phyloP scores from a whole-genome alignment of 805 yeast species.

The Yamadazyma ubonensis region DNA sequence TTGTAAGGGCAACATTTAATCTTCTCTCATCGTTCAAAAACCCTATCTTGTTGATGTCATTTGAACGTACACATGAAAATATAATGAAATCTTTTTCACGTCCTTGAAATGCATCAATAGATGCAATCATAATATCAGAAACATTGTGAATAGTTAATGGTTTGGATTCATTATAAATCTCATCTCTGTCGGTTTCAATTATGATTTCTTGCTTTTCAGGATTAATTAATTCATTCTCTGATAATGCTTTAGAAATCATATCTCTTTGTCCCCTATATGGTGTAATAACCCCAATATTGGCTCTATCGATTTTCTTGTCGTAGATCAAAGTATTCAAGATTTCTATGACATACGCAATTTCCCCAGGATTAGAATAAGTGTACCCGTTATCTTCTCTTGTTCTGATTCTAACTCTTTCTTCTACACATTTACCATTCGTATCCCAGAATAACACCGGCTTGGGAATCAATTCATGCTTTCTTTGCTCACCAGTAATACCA shows the following conservation, averaged over 20 bases:
- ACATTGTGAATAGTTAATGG: slow-evolving; percentile 51
- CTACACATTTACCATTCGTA: slow-evolving; percentile 48
- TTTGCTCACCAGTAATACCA: slow-evolving; percentile 57
- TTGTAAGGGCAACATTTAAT: slow-evolving; percentile 83
- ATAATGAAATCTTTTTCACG: slow-evolving; percentile 54
- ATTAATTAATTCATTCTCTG: slow-evolving; percentile 53
- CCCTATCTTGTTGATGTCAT: slow-evolving; percentile 71
- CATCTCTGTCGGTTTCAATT: slow-evolving; percentile 62
- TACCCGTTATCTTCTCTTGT: slow-evolving; percentile 52
- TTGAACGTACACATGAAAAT: slow-evolving; percentile 60
- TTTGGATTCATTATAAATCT: slow-evolving; percentile 45
- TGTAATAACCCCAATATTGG: slow-evolving; percentile 64
- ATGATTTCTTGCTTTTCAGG: slow-evolving; percentile 49
- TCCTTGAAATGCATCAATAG: slow-evolving; percentile 67
- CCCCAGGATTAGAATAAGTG: slow-evolving; percentile 58
- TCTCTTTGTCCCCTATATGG: slow-evolving; percentile 80
- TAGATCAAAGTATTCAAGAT: slow-evolving; percentile 50
- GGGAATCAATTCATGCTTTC: slow-evolving; percentile 43
- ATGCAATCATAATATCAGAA: slow-evolving; percentile 47
- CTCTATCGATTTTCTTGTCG: slow-evolving; percentile 50
- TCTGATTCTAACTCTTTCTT: slow-evolving; percentile 48
- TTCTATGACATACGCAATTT: slow-evolving; percentile 48
- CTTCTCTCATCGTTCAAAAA: slow-evolving; percentile 84
- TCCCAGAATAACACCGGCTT: slow-evolving; percentile 63
- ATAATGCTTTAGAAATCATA: slow-evolving; percentile 50